phyloP scores from a whole-genome alignment of 176 grass and related monocot species.

The maize (Zea mays) region DNA sequence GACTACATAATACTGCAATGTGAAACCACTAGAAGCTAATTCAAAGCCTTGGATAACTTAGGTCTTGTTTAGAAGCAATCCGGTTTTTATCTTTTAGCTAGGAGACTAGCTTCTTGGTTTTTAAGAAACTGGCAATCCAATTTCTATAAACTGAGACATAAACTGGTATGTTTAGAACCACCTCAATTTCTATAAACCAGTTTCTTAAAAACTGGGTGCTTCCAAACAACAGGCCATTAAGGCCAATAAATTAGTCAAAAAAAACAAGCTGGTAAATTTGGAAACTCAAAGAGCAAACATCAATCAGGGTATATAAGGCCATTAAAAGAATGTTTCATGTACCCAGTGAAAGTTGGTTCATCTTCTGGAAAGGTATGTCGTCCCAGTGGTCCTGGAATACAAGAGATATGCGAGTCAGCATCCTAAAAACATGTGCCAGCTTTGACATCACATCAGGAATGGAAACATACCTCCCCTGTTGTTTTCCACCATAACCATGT shows the following conservation, averaged over 20 bases:
- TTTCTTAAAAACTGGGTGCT: too few relatives aligned
- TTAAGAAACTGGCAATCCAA: too few relatives aligned
- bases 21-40: not conserved
- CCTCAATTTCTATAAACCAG: too few relatives aligned
- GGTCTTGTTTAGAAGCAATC: too few relatives aligned
- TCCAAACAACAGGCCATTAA: not conserved
- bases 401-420: conserved; percentile 11
- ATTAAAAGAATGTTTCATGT: not conserved
- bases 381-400: conserved; percentile 43
- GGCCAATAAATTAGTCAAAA: not conserved
- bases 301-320: not conserved
- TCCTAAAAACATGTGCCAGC: not conserved
- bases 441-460: conserved; percentile 24
- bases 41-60: not conserved
- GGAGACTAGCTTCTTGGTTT: too few relatives aligned
- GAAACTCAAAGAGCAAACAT: not conserved
- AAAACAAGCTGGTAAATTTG: not conserved
- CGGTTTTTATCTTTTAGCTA: too few relatives aligned
- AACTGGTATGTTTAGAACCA: too few relatives aligned
- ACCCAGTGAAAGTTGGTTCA: conserved; percentile 43
- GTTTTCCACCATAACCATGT: conserved; percentile 69
- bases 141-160: too few relatives aligned
- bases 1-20: not conserved
- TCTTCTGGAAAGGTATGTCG: conserved; percentile 56
- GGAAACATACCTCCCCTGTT: conserved; percentile 58